Evolutionary conservation across 73 alveolate genomes (phyloP).

Genomic region (Blepharisma stoltei): DNA sequence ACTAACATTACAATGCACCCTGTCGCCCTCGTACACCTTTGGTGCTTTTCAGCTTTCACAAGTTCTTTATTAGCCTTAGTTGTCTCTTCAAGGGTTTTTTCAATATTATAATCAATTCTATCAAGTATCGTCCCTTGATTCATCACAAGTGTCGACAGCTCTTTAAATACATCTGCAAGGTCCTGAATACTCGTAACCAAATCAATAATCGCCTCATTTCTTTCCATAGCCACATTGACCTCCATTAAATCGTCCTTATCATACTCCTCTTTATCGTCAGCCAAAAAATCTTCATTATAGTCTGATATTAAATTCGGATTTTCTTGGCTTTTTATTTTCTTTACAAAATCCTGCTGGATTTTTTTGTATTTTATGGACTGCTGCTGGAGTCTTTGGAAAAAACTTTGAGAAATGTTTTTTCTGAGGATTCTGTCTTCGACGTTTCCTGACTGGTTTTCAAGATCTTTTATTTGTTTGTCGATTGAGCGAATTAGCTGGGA

Average conservation of each 20-base stretch:
- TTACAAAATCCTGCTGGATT: background rate
- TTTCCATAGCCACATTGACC: conserved; percentile 25
- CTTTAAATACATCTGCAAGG: conserved; percentile 85
- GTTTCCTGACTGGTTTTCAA: background rate
- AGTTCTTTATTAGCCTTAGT: conserved; percentile 64
- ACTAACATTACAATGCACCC: conserved; percentile 8
- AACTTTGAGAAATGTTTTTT: conserved; percentile 1
- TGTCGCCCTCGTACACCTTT: conserved; percentile 27
- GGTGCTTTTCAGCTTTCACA: conserved; percentile 42
- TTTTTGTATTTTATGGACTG: background rate
- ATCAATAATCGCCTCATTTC: conserved; percentile 71
- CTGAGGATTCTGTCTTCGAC: conserved; percentile 11
- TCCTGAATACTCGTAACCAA: conserved; percentile 74
- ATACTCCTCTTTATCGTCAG: conserved; percentile 23
- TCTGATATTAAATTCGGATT: background rate
- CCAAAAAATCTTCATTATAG: conserved; percentile 15
- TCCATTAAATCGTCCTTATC: conserved; percentile 15
- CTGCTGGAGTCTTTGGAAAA: background rate
- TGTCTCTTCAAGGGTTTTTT: conserved; percentile 66
- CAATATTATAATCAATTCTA: conserved; percentile 87
- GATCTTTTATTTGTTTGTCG: background rate
- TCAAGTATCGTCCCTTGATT: conserved; percentile 94
- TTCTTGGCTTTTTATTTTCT: background rate
- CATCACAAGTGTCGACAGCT: conserved; percentile 72
- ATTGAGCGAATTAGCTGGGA: background rate